phyloP scores from a whole-genome alignment of 2,329 filamentous ascomycete species.

The Cephalotrichum gorgonifer region DNA sequence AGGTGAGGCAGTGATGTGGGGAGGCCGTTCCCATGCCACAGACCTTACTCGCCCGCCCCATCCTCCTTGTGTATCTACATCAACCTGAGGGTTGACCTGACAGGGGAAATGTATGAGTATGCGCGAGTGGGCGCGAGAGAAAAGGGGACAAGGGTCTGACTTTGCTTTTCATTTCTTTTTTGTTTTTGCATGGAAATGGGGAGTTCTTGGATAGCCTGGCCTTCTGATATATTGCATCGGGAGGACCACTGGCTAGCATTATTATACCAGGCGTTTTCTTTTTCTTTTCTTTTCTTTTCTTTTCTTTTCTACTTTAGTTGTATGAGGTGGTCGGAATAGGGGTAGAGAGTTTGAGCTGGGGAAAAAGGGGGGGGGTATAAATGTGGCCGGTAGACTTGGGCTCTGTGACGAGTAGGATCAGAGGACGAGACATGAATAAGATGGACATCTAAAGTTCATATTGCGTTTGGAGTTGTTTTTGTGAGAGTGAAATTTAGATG shows the following conservation, averaged over 20 bases:
- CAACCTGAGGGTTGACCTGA: not conserved
- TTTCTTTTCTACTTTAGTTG: not conserved
- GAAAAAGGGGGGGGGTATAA: not conserved
- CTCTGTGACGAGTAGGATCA: not conserved
- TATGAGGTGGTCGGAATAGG: not conserved
- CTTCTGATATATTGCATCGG: not conserved
- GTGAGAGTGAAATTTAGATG: no score
- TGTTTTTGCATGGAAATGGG: not conserved
- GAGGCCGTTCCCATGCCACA: not conserved
- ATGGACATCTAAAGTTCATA: no score
- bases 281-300: not conserved
- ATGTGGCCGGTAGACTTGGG: no score
- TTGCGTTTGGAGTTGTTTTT: no score
- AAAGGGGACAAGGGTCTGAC: no score
- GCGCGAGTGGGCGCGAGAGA: no score
- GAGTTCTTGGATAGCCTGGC: not conserved
- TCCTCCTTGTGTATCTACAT: not conserved
- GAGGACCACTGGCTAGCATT: not conserved
- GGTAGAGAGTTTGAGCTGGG: not conserved
- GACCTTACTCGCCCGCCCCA: not conserved
- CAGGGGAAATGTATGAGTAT: not conserved
- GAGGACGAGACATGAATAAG: not conserved
- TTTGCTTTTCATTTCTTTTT: not conserved
- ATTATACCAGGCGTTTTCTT: slow-evolving; percentile 2
- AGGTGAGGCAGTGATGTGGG: not conserved